Percentiles rank a stretch among this genome's conserved stretches.
phyloP scores from a whole-genome alignment of 148 eudicot genomes.

The Bassia scoparia region DNA sequence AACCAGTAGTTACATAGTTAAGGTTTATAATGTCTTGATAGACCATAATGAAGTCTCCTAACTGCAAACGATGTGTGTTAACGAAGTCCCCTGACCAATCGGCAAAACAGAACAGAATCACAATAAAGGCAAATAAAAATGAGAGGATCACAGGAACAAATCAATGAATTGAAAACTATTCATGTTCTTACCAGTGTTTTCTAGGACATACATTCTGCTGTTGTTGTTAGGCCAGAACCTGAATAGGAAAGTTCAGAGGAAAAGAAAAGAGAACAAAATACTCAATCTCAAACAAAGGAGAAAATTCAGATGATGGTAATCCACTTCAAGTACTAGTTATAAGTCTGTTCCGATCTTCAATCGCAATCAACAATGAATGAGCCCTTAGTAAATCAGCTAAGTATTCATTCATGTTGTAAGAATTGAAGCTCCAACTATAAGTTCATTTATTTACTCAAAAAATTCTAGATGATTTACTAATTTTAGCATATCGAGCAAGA shows the following conservation, averaged over 20 bases:
- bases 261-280: not conserved
- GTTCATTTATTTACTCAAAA: not conserved
- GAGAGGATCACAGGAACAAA: not conserved
- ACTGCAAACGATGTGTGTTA: constrained; percentile 43
- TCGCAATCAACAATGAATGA: not conserved
- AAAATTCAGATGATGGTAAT: not conserved
- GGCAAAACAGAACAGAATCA: constrained; percentile 5
- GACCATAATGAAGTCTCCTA: constrained; percentile 62
- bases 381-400: not conserved
- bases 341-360: not conserved
- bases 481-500: not conserved
- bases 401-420: not conserved
- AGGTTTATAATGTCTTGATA: constrained; percentile 51
- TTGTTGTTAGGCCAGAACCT: constrained; percentile 92
- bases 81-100: constrained; percentile 63
- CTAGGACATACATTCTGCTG: constrained; percentile 91
- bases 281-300: not conserved
- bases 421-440: not conserved
- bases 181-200: constrained; percentile 55
- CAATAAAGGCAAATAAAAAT: not conserved
- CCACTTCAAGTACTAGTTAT: not conserved
- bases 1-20: constrained; percentile 45
- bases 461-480: not conserved
- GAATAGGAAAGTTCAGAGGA: constrained; percentile 9
- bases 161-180: not conserved